Conservation (phyloP, 2,329 filamentous ascomycete species). For the Parafenestella ontariensis region DNA sequence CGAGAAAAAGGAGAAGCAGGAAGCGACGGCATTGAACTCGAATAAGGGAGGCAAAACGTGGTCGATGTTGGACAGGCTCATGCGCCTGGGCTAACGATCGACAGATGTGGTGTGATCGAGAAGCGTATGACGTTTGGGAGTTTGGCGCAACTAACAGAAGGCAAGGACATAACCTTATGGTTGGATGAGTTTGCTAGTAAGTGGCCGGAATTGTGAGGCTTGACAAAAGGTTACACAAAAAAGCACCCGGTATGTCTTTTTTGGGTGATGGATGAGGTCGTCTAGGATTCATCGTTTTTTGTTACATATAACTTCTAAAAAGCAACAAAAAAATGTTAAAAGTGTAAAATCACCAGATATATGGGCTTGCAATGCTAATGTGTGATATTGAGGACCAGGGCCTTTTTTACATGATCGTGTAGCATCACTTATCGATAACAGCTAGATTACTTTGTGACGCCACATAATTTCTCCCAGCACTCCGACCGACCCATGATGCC, state of each 20-base stretch:
- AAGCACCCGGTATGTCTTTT: neutral
- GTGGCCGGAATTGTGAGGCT: neutral
- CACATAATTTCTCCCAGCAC: slow-evolving; percentile 4
- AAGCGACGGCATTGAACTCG: too few relatives aligned
- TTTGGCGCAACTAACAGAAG: neutral
- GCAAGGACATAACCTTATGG: neutral
- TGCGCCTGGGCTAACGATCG: neutral
- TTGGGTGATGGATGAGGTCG: neutral
- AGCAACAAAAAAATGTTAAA: slow-evolving; percentile 16
- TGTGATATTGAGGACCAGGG: neutral
- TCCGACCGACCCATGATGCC: slow-evolving; percentile 33
- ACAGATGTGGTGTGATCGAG: neutral
- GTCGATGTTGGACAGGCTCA: too few relatives aligned
- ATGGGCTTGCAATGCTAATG: neutral
- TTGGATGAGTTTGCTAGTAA: neutral
- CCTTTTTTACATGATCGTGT: neutral
- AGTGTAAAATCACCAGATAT: slow-evolving; percentile 4
- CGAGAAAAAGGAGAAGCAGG: too few relatives aligned
- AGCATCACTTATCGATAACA: slow-evolving; percentile 13
- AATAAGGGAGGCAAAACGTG: too few relatives aligned
- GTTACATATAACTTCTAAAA: slow-evolving; percentile 3
- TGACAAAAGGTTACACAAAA: neutral
- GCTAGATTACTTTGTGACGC: slow-evolving; percentile 5
- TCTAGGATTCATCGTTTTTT: neutral
- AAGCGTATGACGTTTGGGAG: neutral